Evolutionary conservation across 768 basidiomycete species (phyloP).

Genomic region (Collybia sp.): DNA sequence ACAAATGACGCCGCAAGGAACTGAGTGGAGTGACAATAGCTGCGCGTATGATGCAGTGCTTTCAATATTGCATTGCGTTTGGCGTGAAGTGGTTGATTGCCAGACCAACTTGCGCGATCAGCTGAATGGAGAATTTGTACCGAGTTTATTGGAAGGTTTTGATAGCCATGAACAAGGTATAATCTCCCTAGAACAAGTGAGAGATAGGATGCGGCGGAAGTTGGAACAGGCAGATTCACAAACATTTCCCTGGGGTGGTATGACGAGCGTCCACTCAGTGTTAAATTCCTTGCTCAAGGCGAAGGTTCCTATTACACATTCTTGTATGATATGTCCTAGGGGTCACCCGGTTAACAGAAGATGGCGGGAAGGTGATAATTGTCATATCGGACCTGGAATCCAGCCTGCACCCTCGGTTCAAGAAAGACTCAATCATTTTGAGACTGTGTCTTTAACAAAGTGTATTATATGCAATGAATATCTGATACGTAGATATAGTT

Average conservation of each 20-base stretch:
- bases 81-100: background rate
- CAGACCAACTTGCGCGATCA: background rate
- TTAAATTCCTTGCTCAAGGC: conserved; percentile 1
- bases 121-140: conserved; percentile 1
- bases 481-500: background rate
- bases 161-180: background rate
- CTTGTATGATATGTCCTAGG: background rate
- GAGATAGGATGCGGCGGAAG: background rate
- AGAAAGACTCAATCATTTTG: no score
- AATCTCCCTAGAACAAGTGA: background rate
- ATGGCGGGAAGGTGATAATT: background rate
- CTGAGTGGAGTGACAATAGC: conserved; percentile 3
- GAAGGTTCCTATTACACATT: background rate
- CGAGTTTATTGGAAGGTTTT: conserved; percentile 1
- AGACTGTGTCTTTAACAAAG: background rate
- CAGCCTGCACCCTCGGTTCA: no score
- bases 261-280: conserved; percentile 1
- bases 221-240: conserved; percentile 1
- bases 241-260: conserved; percentile 1
- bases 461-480: background rate
- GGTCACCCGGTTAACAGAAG: background rate
- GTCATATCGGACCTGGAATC: background rate
- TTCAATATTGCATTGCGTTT: conserved; percentile 2
- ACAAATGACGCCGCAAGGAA: background rate
- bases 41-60: conserved; percentile 8